These are phyloP conservation scores for Wickerhamiella kurtzmanii DNA, from an alignment of 805 yeast species.

Conservation along the genomic window DNA sequence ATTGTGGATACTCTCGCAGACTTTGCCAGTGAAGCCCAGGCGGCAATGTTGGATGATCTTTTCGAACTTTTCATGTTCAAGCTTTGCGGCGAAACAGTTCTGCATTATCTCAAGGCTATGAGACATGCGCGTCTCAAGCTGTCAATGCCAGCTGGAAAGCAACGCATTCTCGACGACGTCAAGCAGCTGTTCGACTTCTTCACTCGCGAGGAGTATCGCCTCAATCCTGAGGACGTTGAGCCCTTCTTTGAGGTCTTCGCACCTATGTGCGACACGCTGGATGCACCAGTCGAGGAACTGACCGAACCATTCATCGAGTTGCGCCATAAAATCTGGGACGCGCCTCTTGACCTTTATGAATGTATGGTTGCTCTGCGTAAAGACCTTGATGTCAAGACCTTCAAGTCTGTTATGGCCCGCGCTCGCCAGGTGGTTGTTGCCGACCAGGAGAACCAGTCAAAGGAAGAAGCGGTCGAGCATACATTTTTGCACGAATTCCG, in stretches of 20 bases:
- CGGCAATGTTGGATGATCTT: conserved; percentile 38
- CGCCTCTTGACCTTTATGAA: conserved; percentile 57
- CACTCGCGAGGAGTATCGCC: conserved; percentile 28
- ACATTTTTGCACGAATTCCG: conserved; percentile 16
- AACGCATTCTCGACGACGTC: conserved; percentile 48
- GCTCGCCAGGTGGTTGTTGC: conserved; percentile 18
- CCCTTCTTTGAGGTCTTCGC: conserved; percentile 47
- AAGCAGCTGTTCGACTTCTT: conserved; percentile 42
- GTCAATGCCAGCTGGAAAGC: conserved; percentile 28
- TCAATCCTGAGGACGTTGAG: conserved; percentile 28
- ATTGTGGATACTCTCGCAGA: conserved; percentile 64
- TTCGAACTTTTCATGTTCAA: conserved; percentile 42
- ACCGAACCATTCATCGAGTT: conserved; percentile 48
- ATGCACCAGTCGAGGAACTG: conserved; percentile 35
- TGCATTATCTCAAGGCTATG: conserved; percentile 38
- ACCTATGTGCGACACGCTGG: conserved; percentile 43
- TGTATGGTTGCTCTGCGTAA: conserved; percentile 40
- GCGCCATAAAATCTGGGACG: conserved; percentile 56
- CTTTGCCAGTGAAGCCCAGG: conserved; percentile 52
- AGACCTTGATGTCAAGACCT: conserved; percentile 25
- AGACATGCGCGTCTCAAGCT: conserved; percentile 31
- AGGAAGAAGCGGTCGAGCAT: conserved; percentile 8
- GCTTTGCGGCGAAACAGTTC: conserved; percentile 37
- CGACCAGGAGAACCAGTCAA: conserved; percentile 12
- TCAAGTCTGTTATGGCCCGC: conserved; percentile 24